These are phyloP conservation scores for Osmanthus fragrans DNA, from an alignment of 257 asterid species.

Conservation along the genomic window DNA sequence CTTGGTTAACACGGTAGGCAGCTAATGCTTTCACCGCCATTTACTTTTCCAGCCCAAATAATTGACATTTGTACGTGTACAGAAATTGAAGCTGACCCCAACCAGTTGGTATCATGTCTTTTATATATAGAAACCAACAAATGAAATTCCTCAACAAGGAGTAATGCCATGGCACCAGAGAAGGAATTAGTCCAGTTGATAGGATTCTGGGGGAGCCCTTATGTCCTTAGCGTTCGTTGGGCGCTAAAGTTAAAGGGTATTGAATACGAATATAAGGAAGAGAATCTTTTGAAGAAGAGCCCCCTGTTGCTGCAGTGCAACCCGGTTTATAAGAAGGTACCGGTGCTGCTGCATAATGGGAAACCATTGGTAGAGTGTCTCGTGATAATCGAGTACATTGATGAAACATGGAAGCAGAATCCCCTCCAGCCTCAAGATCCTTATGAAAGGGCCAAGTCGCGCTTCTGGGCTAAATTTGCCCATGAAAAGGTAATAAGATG, in stretches of 20 bases:
- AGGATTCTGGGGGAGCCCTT: slow-evolving; percentile 41
- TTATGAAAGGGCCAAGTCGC: slow-evolving; percentile 25
- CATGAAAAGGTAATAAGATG: slow-evolving; percentile 22
- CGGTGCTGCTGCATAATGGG: slow-evolving; percentile 31
- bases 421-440: slow-evolving; percentile 38
- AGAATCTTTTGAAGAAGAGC: slow-evolving; percentile 34
- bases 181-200: slow-evolving; percentile 17
- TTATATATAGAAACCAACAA: not conserved
- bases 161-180: not conserved
- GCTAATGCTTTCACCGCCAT: not conserved
- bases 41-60: no score
- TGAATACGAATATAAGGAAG: slow-evolving; percentile 38
- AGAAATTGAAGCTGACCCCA: not conserved
- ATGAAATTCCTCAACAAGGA: not conserved
- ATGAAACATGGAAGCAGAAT: slow-evolving; percentile 33
- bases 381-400: slow-evolving; percentile 33
- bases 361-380: slow-evolving; percentile 29
- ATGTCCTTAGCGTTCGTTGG: slow-evolving; percentile 29
- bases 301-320: slow-evolving; percentile 28
- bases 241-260: slow-evolving; percentile 36
- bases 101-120: not conserved
- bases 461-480: slow-evolving; percentile 32
- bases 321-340: slow-evolving; percentile 33
- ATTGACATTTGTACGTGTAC: not conserved
- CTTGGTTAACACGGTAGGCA: not conserved